phyloP scores from a whole-genome alignment of 192 early-diverging fungal genomes.

The Obelidium mucronatum region DNA sequence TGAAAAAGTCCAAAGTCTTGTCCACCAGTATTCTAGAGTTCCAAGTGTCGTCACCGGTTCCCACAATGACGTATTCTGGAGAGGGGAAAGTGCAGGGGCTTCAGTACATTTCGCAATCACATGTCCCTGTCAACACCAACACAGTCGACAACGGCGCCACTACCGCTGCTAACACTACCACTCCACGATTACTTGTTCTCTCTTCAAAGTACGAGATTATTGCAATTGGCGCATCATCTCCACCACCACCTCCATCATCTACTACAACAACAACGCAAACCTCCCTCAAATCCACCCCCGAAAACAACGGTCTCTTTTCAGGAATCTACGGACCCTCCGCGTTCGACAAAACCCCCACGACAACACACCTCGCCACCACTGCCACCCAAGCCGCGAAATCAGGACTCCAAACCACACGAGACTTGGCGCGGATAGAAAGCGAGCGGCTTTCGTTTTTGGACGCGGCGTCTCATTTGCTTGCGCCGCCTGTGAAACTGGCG shows the following conservation, averaged over 20 bases:
- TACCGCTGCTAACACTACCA: not conserved
- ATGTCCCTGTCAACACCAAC: not conserved
- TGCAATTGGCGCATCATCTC: not conserved
- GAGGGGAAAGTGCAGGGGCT: slow-evolving; percentile 17
- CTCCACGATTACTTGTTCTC: not conserved
- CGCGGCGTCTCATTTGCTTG: slow-evolving; percentile 20
- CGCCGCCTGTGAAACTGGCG: slow-evolving; percentile 14
- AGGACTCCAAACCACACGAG: not conserved
- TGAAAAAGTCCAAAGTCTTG: not conserved
- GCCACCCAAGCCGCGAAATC: too few species aligned
- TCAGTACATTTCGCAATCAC: not conserved
- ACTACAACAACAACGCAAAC: not conserved
- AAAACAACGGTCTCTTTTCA: not conserved
- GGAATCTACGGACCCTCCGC: slow-evolving; percentile 17
- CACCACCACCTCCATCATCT: not conserved
- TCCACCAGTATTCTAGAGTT: slow-evolving; percentile 6
- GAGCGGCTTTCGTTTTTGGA: slow-evolving; percentile 7
- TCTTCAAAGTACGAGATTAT: slow-evolving; percentile 9
- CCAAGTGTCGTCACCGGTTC: not conserved
- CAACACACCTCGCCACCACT: not conserved
- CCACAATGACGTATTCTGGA: not conserved
- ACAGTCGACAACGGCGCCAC: too few species aligned
- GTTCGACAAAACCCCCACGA: not conserved
- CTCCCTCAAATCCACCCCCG: too few species aligned
- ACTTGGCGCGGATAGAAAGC: not conserved